A percentile compares a stretch with the other conserved stretches of the same genome.
Evolutionary conservation across 768 basidiomycete genomes (phyloP).

Genomic region (Saitozyma podzolica): DNA sequence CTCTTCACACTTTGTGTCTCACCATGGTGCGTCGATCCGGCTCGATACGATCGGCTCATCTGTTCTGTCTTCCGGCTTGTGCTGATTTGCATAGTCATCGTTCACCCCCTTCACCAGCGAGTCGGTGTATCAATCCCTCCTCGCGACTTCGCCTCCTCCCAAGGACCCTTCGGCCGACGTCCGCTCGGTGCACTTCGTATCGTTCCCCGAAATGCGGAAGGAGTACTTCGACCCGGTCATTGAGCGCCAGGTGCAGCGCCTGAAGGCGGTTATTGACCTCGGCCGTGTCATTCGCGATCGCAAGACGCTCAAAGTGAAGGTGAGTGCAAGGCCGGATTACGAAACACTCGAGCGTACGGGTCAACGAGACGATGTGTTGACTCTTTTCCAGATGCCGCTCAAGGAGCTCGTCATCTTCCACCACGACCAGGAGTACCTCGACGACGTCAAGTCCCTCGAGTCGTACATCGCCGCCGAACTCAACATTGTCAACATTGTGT

Average conservation of each 20-base stretch:
- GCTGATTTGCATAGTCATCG: conserved; percentile 66
- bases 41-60: background rate
- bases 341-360: conserved; percentile 16
- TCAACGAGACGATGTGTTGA: background rate
- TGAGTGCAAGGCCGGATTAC: conserved; percentile 40
- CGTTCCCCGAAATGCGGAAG: conserved; percentile 88
- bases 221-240: conserved; percentile 93
- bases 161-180: conserved; percentile 64
- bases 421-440: conserved; percentile 75
- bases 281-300: conserved; percentile 83
- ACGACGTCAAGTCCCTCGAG: conserved; percentile 78
- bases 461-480: conserved; percentile 91
- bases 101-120: conserved; percentile 98
- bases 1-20: conserved; percentile 86
- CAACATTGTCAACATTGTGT: conserved; percentile 85
- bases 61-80: background rate
- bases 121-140: conserved; percentile 89
- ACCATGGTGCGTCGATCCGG: conserved; percentile 72
- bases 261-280: conserved; percentile 93
- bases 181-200: conserved; percentile 91
- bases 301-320: conserved; percentile 85
- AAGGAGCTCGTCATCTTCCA: conserved; percentile 94
- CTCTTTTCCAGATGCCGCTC: conserved; percentile 58
- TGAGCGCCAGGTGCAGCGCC: conserved; percentile 88
- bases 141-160: conserved; percentile 67